Evolutionary conservation across 345 rosid species (phyloP).

Genomic region (sweet orange (Citrus sinensis)): DVS_A1.0 CM039168.1:17970501-17971000

Average conservation of each 20-base stretch:
- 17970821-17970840: constrained; percentile 96
- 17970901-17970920: background rate
- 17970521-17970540: background rate
- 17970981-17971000: constrained; percentile 98
- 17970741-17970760: constrained; percentile 9
- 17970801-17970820: constrained; percentile 90
- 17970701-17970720: constrained; percentile 80
- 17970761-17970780: constrained; percentile 70
- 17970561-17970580: background rate
- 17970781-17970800: constrained; percentile 78
- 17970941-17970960: constrained; percentile 38
- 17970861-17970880: background rate
- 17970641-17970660: background rate
- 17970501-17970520: background rate
- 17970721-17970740: background rate
- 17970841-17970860: constrained; percentile 14
- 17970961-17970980: constrained; percentile 98
- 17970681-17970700: constrained; percentile 18
- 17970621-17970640: background rate
- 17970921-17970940: background rate
- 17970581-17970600: background rate
- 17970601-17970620: background rate
- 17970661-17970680: background rate
- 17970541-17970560: background rate
- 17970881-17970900: background rate